Conservation (phyloP, 2,329 filamentous ascomycete species). For the Hymenoscyphus salicellus region DNA sequence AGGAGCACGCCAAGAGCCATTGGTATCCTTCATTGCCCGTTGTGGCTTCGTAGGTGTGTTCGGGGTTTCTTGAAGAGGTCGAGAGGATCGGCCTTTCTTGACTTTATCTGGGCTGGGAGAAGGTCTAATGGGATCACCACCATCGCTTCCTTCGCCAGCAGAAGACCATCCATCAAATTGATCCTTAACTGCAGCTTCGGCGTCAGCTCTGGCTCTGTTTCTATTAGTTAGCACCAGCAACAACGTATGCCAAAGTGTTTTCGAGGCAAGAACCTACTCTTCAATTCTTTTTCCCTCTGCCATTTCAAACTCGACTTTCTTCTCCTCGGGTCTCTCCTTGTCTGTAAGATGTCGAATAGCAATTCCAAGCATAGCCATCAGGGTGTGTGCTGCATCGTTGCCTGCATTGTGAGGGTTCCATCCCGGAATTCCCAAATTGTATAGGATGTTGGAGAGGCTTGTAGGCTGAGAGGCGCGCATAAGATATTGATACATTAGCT, state of each 20-base stretch:
- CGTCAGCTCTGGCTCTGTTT: conserved; percentile 19
- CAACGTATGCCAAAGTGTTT: background rate
- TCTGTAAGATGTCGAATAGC: conserved; percentile 40
- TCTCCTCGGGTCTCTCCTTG: conserved; percentile 15
- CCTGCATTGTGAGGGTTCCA: conserved; percentile 79
- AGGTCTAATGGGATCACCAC: conserved; percentile 17
- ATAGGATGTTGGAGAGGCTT: conserved; percentile 60
- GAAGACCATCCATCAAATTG: conserved; percentile 29
- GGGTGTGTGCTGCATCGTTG: conserved; percentile 79
- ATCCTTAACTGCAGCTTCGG: conserved; percentile 13
- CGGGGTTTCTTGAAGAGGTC: background rate
- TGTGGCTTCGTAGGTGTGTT: background rate
- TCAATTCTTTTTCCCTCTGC: conserved; percentile 18
- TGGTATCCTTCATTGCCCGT: background rate
- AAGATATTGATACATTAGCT: conserved; percentile 64
- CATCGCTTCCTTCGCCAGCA: conserved; percentile 29
- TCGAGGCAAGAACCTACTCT: conserved; percentile 9
- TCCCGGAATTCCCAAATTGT: conserved; percentile 59
- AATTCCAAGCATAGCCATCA: conserved; percentile 69
- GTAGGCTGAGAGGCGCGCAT: conserved; percentile 51
- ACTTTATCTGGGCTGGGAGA: too few relatives aligned
- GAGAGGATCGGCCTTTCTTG: too few relatives aligned
- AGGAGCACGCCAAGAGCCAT: background rate
- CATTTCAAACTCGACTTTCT: background rate
- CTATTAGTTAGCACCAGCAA: background rate